Percentiles rank a stretch among this genome's conserved stretches.
These are phyloP conservation scores for Ustilago nuda DNA, from an alignment of 1,284 basidiomycete species.

Conservation along the genomic window DNA sequence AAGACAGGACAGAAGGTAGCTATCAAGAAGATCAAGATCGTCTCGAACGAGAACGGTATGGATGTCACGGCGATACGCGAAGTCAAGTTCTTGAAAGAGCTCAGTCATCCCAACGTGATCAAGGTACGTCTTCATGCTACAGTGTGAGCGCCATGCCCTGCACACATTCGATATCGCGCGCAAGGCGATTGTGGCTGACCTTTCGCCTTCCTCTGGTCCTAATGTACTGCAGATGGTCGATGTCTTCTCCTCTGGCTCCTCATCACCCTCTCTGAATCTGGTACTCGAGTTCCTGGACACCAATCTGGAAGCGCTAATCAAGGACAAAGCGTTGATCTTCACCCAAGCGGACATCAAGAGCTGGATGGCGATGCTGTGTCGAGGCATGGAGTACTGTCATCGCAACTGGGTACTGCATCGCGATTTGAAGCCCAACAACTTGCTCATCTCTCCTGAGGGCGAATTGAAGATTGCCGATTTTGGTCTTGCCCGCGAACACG, in stretches of 20 bases:
- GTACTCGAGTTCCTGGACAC: conserved; percentile 97
- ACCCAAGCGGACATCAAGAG: conserved; percentile 95
- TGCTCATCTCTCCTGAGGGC: conserved; percentile 90
- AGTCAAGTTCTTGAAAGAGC: conserved; percentile 94
- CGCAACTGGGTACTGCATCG: conserved; percentile 92
- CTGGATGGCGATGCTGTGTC: conserved; percentile 98
- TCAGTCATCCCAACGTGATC: conserved; percentile 94
- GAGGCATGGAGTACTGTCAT: conserved; percentile 97
- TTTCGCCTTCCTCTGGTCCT: not conserved
- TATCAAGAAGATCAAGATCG: conserved; percentile 85
- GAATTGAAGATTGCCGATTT: conserved; percentile 99
- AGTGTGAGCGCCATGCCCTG: not conserved
- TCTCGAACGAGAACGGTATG: conserved; percentile 83
- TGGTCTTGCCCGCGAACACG: conserved; percentile 94
- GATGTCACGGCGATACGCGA: conserved; percentile 99
- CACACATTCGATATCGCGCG: not conserved
- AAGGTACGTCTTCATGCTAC: conserved; percentile 73
- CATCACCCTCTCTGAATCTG: conserved; percentile 82
- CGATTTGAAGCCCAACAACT: conserved; percentile 98
- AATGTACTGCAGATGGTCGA: conserved; percentile 80
- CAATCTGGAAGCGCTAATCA: conserved; percentile 97
- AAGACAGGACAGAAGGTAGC: conserved; percentile 83
- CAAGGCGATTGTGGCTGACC: not conserved
- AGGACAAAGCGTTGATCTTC: conserved; percentile 90
- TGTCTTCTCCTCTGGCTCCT: conserved; percentile 92